A percentile compares a stretch with the other conserved stretches of the same genome.
Conservation (phyloP, 495 filamentous ascomycete species). For the Lophium mytilinum region DNA sequence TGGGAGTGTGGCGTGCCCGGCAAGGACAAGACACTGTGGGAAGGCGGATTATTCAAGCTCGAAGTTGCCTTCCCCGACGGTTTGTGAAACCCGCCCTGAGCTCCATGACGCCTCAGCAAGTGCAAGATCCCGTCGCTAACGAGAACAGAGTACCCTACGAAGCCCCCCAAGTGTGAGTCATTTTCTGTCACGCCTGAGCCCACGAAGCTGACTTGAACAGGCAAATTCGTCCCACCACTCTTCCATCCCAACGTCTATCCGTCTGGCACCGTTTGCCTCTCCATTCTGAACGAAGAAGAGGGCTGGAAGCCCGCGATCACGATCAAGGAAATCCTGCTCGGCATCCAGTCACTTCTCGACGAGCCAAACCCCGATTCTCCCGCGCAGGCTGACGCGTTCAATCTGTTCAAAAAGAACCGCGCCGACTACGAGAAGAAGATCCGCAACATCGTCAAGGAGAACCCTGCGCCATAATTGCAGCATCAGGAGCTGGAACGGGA, state of each 20-base stretch:
- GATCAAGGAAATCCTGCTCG: conserved; percentile 91
- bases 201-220: conserved; percentile 37
- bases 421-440: conserved; percentile 82
- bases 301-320: conserved; percentile 98
- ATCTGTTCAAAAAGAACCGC: conserved; percentile 87
- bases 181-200: too few species aligned
- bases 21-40: conserved; percentile 93
- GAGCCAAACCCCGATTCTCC: conserved; percentile 97
- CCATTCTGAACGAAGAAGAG: conserved; percentile 97
- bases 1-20: conserved; percentile 97
- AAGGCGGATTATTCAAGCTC: conserved; percentile 90
- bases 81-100: conserved; percentile 38
- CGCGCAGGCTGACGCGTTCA: conserved; percentile 95
- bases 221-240: conserved; percentile 92
- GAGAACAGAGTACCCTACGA: conserved; percentile 86
- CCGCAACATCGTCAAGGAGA: conserved; percentile 76
- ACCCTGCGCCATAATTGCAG: conserved; percentile 50
- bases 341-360: conserved; percentile 89
- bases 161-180: conserved; percentile 85
- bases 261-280: conserved; percentile 93
- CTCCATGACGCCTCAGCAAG: neutral
- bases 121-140: conserved; percentile 21
- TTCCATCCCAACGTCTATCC: conserved; percentile 99
- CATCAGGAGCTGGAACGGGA: neutral
- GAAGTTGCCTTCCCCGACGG: conserved; percentile 91